Evolutionary conservation across 1,284 basidiomycete genomes (phyloP), one percentile per base, ranked within the genome.

Genomic region (Pseudozyma hubeiensis): DNA sequence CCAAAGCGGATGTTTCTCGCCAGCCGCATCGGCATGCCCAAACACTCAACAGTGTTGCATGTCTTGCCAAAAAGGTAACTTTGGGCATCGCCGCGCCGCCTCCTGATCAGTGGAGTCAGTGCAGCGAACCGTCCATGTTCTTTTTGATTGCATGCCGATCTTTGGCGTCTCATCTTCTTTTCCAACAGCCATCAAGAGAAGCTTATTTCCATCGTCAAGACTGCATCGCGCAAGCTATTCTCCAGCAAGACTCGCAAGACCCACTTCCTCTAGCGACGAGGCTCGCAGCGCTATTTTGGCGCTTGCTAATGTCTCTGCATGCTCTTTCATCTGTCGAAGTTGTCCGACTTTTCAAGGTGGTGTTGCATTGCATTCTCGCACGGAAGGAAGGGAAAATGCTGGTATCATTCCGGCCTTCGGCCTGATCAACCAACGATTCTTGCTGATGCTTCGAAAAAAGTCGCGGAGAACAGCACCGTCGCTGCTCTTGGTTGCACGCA

Each of bases 41-140:
- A 48, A 58, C 66, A 64, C 60, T 69, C 66, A 60, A 69, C 33
- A 64, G 66, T 64, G 66, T 56, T 34, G 60, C 60, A 69, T 52
- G 55, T 69, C 45, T 56, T 63, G 66, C 60, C 66, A 64, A 63
- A 69, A 53, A 69, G 66, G 66, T 69, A 64, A 69, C 8, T 35
- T 30, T 44, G 59, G 48, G 47, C 31, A 9, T 11, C n/a, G 29
- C 40, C 56, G 35, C 44, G 66, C 52, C 34, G 50, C 30, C 40
- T 44, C 34, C 37, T 30, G 33, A 7, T 41, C 46, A 37, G 51
- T 54, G 46, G 43, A 40, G 35, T 24, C 35, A 34, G 60, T 40
- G 44, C 39, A 52, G 49, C 39, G 14, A 45, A 33, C 30, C 40
- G 60, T 53, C 35, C 49, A 52, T 53, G 45, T 63, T 55, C 55